Conservation (phyloP, 2,329 filamentous ascomycete species). For the Kalmusia sp. region DNA sequence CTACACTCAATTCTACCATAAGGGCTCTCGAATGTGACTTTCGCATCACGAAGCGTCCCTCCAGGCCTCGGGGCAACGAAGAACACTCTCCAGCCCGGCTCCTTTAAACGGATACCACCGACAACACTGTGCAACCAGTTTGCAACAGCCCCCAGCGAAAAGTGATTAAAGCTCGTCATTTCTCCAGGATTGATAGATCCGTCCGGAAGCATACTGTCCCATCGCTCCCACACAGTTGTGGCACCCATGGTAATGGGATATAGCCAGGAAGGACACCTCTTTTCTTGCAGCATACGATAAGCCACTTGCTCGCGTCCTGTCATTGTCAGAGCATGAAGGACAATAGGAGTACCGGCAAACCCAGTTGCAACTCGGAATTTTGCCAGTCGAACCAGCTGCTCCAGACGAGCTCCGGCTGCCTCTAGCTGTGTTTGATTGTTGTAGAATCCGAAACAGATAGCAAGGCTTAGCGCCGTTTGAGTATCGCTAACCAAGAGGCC, state of each 20-base stretch:
- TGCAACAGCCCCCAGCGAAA: constrained; percentile 49
- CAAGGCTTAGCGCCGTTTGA: constrained; percentile 13
- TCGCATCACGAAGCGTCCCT: too few species aligned
- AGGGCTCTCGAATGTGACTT: too few species aligned
- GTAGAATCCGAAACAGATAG: constrained; percentile 28
- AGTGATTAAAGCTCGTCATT: constrained; percentile 48
- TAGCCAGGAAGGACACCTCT: constrained; percentile 54
- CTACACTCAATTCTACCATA: too few species aligned
- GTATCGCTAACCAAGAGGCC: constrained; percentile 8
- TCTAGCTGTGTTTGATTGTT: constrained; percentile 25
- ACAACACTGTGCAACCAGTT: constrained; percentile 54
- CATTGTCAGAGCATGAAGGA: neutral
- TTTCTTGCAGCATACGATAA: constrained; percentile 58
- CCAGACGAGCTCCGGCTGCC: neutral
- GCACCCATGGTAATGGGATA: constrained; percentile 55
- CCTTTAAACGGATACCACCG: constrained; percentile 49
- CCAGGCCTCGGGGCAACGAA: constrained; percentile 1
- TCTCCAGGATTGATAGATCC: constrained; percentile 53
- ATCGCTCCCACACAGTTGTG: constrained; percentile 60
- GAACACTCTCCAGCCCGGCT: constrained; percentile 35
- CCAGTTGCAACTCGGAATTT: constrained; percentile 8
- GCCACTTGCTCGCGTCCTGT: constrained; percentile 7
- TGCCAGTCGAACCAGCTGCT: neutral
- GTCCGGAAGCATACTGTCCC: constrained; percentile 56
- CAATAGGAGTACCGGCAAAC: constrained; percentile 9